phyloP scores from a whole-genome alignment of 1,139 yeast species.

The Geotrichum phurueaensis region DNA sequence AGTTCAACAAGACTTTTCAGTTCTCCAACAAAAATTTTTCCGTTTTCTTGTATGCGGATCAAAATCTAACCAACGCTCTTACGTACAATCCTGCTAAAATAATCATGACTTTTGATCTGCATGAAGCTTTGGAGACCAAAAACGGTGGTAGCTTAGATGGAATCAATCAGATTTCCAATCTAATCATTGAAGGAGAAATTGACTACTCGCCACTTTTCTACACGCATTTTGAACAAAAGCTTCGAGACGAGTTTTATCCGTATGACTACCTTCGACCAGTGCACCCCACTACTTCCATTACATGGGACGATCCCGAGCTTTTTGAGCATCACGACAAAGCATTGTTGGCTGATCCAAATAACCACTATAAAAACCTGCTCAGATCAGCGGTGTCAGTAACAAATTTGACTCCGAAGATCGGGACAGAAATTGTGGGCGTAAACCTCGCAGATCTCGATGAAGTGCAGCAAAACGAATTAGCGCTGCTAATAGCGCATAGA shows the following conservation, averaged over 20 bases:
- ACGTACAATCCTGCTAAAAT: not conserved
- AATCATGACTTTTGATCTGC: not conserved
- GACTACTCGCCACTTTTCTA: not conserved
- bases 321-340: slow-evolving; percentile 23
- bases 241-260: slow-evolving; percentile 23
- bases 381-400: slow-evolving; percentile 37
- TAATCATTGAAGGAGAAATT: not conserved
- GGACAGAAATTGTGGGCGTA: slow-evolving; percentile 56
- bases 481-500: slow-evolving; percentile 55
- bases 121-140: not conserved
- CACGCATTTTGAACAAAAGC: not conserved
- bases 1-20: too few relatives aligned
- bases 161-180: not conserved
- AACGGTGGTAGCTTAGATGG: not conserved
- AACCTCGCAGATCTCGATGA: slow-evolving; percentile 42
- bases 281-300: slow-evolving; percentile 29
- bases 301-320: slow-evolving; percentile 24
- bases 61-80: too few relatives aligned
- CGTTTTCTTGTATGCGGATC: too few relatives aligned
- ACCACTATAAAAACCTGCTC: slow-evolving; percentile 44
- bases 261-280: slow-evolving; percentile 29
- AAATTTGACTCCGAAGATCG: slow-evolving; percentile 56
- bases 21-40: too few relatives aligned
- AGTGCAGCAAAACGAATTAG: slow-evolving; percentile 56
- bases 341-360: slow-evolving; percentile 10